These are phyloP conservation scores for Escallonia herrerae DNA, from an alignment of 129 eudicot genomes.

Conservation along the genomic window DNA sequence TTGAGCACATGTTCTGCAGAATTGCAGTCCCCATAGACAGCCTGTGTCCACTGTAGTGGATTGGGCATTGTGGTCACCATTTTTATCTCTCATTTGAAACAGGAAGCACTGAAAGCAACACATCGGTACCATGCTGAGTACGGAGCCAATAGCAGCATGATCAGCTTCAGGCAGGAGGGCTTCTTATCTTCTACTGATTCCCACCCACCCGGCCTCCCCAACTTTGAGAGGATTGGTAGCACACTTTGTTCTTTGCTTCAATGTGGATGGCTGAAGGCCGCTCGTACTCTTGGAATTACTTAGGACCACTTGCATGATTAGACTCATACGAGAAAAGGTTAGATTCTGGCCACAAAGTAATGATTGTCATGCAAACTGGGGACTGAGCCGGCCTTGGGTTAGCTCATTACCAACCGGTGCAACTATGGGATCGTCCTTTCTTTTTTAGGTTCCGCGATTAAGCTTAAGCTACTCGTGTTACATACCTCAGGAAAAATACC, in stretches of 20 bases:
- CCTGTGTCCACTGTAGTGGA: too few relatives aligned
- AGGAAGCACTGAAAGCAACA: too few relatives aligned
- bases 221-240: background rate
- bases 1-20: too few relatives aligned
- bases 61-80: too few relatives aligned
- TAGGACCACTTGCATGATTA: background rate
- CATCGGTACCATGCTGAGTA: too few relatives aligned
- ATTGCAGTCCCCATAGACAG: too few relatives aligned
- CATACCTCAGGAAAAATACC: too few relatives aligned
- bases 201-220: background rate
- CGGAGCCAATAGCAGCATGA: background rate
- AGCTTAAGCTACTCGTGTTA: too few relatives aligned
- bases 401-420: slow-evolving; percentile 1
- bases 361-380: too few relatives aligned
- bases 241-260: slow-evolving; percentile 10
- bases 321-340: slow-evolving; percentile 1
- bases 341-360: background rate
- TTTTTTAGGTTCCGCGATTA: too few relatives aligned
- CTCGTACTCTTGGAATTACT: background rate
- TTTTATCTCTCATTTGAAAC: too few relatives aligned
- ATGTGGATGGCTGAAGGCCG: background rate
- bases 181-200: background rate
- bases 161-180: background rate
- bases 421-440: background rate
- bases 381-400: background rate